A percentile compares a stretch with the other conserved stretches of the same genome.
phyloP scores from a whole-genome alignment of 2,329 filamentous ascomycete genomes.

The Colletotrichum sp. region DNA sequence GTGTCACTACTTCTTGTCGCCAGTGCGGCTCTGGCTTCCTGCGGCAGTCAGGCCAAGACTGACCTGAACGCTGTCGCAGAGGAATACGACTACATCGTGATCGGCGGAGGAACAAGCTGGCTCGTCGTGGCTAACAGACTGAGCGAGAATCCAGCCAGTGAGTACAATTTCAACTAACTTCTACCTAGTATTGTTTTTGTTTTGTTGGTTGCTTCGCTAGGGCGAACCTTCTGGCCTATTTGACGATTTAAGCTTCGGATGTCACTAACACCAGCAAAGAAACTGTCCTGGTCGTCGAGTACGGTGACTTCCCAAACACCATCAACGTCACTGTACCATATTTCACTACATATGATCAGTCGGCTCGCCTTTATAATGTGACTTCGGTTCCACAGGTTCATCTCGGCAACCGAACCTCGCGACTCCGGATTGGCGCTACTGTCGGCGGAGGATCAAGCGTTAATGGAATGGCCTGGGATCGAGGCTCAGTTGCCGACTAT shows the following conservation, averaged over 20 bases:
- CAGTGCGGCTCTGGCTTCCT: neutral
- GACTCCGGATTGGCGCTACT: constrained; percentile 27
- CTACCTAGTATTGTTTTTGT: neutral
- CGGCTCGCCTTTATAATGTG: constrained; percentile 5
- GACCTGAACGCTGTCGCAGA: neutral
- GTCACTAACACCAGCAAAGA: neutral
- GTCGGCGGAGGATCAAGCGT: constrained; percentile 34
- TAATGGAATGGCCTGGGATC: constrained; percentile 35
- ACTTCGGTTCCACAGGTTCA: constrained; percentile 30
- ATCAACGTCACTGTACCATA: constrained; percentile 27
- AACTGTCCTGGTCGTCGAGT: constrained; percentile 30
- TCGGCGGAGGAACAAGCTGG: constrained; percentile 40
- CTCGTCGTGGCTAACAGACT: constrained; percentile 41
- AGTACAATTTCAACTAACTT: neutral
- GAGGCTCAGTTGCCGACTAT: constrained; percentile 30
- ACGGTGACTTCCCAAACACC: constrained; percentile 31
- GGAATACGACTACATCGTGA: constrained; percentile 35
- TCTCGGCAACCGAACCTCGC: constrained; percentile 24
- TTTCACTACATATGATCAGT: constrained; percentile 21
- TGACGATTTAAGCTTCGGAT: neutral
- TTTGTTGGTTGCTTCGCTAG: too few relatives aligned
- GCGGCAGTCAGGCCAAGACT: neutral
- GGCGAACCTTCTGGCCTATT: neutral
- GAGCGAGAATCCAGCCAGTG: constrained; percentile 34
- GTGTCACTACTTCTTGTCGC: neutral